Percentiles rank a stretch among this genome's conserved stretches.
phyloP scores from a whole-genome alignment of 2,329 filamentous ascomycete species.

The Orbilia blumenaviensis region DNA sequence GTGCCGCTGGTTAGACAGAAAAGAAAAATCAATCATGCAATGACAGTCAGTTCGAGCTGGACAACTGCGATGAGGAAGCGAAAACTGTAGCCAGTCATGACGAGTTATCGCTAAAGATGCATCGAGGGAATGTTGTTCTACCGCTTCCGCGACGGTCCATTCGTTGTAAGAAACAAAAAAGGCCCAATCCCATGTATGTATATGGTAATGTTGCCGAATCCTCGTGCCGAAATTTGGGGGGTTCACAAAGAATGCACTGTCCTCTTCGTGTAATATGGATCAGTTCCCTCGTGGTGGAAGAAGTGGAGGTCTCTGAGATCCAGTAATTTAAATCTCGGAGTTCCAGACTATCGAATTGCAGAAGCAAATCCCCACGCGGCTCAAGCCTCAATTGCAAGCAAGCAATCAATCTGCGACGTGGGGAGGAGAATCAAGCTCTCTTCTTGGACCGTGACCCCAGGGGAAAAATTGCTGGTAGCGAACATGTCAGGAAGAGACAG shows the following conservation, averaged over 20 bases:
- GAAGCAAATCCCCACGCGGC: conserved; percentile 47
- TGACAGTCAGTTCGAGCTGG: neutral
- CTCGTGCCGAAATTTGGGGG: conserved; percentile 32
- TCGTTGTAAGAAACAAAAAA: neutral
- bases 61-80: conserved; percentile 33
- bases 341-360: conserved; percentile 36
- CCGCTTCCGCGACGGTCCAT: neutral
- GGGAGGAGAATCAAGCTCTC: conserved; percentile 21
- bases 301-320: conserved; percentile 8
- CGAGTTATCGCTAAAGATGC: conserved; percentile 27
- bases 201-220: conserved; percentile 30
- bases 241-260: conserved; percentile 27
- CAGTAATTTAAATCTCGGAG: conserved; percentile 26
- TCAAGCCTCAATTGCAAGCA: conserved; percentile 35
- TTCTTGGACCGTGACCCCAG: conserved; percentile 14
- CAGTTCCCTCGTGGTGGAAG: too few species aligned
- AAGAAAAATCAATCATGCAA: conserved; percentile 37
- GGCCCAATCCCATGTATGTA: neutral
- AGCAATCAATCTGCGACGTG: conserved; percentile 43
- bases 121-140: conserved; percentile 8
- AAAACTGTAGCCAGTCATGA: neutral
- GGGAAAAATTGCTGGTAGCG: conserved; percentile 33
- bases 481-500: conserved; percentile 29
- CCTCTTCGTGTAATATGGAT: conserved; percentile 2
- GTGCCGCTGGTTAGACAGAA: conserved; percentile 22